Conservation (phyloP, 2,329 filamentous ascomycete genomes). For the Lasiodiplodia theobromae region DNA sequence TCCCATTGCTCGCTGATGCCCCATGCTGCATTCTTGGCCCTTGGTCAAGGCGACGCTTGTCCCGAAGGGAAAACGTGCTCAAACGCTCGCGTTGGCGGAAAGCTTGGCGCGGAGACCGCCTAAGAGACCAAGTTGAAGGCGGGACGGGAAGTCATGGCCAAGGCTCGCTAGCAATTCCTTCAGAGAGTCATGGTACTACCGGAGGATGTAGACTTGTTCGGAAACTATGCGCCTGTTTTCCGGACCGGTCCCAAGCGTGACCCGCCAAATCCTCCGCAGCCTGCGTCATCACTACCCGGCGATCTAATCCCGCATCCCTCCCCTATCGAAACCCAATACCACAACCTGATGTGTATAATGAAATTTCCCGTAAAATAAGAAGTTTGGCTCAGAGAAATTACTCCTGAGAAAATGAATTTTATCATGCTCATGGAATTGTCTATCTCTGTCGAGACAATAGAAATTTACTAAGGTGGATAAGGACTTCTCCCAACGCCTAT, state of each 20-base stretch:
- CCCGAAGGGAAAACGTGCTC: slow-evolving; percentile 18
- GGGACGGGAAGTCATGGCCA: not conserved
- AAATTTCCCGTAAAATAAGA: too few species aligned
- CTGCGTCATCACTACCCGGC: too few species aligned
- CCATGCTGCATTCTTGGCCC: slow-evolving; percentile 7
- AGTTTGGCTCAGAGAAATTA: too few species aligned
- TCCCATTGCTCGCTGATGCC: not conserved
- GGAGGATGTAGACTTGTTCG: not conserved
- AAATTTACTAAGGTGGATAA: not conserved
- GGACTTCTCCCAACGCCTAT: not conserved
- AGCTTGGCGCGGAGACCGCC: slow-evolving; percentile 6
- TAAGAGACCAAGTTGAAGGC: not conserved
- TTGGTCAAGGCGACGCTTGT: not conserved
- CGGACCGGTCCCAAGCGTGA: not conserved
- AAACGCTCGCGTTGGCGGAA: slow-evolving; percentile 16
- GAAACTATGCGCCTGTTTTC: not conserved
- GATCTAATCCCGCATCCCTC: too few species aligned
- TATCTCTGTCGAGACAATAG: not conserved
- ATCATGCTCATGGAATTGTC: not conserved
- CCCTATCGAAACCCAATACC: too few species aligned
- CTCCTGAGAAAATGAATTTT: not conserved
- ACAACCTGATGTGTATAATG: too few species aligned
- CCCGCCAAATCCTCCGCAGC: too few species aligned
- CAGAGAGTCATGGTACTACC: not conserved
- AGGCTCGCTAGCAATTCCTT: not conserved